Percentiles rank a stretch among this genome's conserved stretches.
These are phyloP conservation scores for Adenanthera pavonina DNA, from an alignment of 306 rosid genomes.

Conservation along the genomic window DNA sequence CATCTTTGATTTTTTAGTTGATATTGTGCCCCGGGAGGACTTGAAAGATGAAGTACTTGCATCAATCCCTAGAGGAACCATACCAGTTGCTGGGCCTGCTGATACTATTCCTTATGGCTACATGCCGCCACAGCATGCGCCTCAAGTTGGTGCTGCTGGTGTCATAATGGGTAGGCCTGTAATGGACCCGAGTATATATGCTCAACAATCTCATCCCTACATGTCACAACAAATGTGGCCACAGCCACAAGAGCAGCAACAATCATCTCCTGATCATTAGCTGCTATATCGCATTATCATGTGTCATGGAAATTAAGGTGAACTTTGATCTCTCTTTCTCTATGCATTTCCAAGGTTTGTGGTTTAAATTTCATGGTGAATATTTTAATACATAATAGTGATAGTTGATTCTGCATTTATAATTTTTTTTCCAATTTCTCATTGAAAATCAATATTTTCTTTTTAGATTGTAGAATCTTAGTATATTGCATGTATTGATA, in stretches of 20 bases:
- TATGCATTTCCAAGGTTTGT: background rate
- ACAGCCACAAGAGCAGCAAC: slow-evolving; percentile 55
- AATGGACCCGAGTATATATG: slow-evolving; percentile 60
- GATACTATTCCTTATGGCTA: slow-evolving; percentile 55
- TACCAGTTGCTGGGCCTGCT: slow-evolving; percentile 54
- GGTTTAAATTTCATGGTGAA: background rate
- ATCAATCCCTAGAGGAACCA: slow-evolving; percentile 69
- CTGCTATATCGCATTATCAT: background rate
- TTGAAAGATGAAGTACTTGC: slow-evolving; percentile 73
- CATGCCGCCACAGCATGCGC: slow-evolving; percentile 56
- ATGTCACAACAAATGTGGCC: slow-evolving; percentile 71
- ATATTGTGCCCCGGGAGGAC: slow-evolving; percentile 75
- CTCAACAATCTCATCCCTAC: slow-evolving; percentile 57
- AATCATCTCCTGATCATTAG: slow-evolving; percentile 60
- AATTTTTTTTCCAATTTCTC: background rate
- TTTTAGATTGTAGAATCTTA: background rate
- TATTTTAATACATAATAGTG: background rate
- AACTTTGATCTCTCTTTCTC: slow-evolving; percentile 39
- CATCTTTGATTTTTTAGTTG: slow-evolving; percentile 74
- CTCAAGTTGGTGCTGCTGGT: slow-evolving; percentile 63
- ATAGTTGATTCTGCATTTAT: background rate
- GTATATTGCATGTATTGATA: background rate
- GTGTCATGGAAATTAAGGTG: slow-evolving; percentile 19
- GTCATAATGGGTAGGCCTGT: slow-evolving; percentile 67
- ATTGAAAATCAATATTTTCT: background rate